Percentiles rank a stretch among this genome's conserved stretches.
phyloP scores from a whole-genome alignment of 768 basidiomycete genomes.

The Tricholoma hemisulphureum region DNA sequence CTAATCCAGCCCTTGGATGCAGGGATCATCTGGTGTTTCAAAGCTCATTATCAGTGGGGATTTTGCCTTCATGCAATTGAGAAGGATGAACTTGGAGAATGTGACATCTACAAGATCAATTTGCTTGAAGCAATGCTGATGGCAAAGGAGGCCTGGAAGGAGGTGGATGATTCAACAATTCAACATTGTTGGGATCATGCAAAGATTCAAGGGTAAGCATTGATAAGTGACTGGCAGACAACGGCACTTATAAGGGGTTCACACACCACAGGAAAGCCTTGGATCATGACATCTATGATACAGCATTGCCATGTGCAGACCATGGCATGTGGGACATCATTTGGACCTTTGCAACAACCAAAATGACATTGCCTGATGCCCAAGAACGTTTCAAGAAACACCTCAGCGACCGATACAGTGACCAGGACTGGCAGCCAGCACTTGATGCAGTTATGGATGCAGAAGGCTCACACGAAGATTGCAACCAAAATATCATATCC shows the following conservation, averaged over 20 bases:
- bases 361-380: constrained; percentile 1
- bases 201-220: constrained; percentile 19
- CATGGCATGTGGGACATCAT: constrained; percentile 4
- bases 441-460: constrained; percentile 14
- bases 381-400: constrained; percentile 1
- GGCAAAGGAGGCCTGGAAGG: too few relatives aligned
- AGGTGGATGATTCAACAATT: too few relatives aligned
- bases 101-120: constrained; percentile 34
- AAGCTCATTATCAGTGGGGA: too few relatives aligned
- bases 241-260: constrained; percentile 1
- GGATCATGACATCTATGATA: not conserved
- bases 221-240: not conserved
- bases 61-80: too few relatives aligned
- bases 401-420: constrained; percentile 6
- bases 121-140: constrained; percentile 30
- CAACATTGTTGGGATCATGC: too few relatives aligned
- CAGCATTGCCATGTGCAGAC: not conserved
- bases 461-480: not conserved
- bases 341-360: constrained; percentile 3
- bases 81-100: constrained; percentile 27
- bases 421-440: too few relatives aligned
- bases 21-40: too few relatives aligned
- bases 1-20: too few relatives aligned
- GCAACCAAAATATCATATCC: not conserved
- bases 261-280: not conserved